Base-by-base conservation (phyloP, 495 filamentous ascomycete genomes). In the Penicillium lagena region DNA sequence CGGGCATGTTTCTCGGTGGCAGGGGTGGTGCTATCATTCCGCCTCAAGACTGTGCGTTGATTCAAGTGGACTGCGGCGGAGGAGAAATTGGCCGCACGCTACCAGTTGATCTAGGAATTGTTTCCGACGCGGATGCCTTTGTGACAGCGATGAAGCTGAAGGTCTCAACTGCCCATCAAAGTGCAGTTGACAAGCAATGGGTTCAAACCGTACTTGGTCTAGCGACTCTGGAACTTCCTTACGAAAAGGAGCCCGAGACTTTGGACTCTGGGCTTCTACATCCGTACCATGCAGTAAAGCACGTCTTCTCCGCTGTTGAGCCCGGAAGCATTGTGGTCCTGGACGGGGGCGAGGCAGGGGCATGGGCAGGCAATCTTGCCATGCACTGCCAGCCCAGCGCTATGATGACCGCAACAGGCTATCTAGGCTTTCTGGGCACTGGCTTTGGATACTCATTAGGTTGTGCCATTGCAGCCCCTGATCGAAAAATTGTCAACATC, bases 1-100 rank as follows among this genome's bases (percentile, higher is more conserved):
- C 59, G 12, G 59, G 59, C 12, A 59, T 63, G 59, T 59, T 51
- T 28, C 51, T 63, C 2, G 56, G 43, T 3, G 51, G 56, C 11
- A 51, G 51, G 13, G 54, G 48, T 41, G 49, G 54, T 8, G 51
- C 51, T 14, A 55, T 63, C 17, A 57, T 63, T 15, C 59, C 59
- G 7, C 39, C 36, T 9, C 31, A 52, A 27, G 49, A 49, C 28
- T 59, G 59, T 40, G 49, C 53, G 27, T 45, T 59, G 4, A 17
- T 63, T 8, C 59, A 62, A 7, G 55, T 63, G 1, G 59, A 63
- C 38, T 37, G 43, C 8, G 59, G 59, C 12, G 56, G 54, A 7
- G 22, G 40, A 12, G 59, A 63, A 29, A 59, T 63, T 3, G 56
- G 56, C 10, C 53, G 59, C 1, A 46, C 53, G 0, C 47, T 59